These are phyloP conservation scores for Bathelium albidoporum DNA, from an alignment of 495 filamentous ascomycete genomes.

Conservation along the genomic window DNA sequence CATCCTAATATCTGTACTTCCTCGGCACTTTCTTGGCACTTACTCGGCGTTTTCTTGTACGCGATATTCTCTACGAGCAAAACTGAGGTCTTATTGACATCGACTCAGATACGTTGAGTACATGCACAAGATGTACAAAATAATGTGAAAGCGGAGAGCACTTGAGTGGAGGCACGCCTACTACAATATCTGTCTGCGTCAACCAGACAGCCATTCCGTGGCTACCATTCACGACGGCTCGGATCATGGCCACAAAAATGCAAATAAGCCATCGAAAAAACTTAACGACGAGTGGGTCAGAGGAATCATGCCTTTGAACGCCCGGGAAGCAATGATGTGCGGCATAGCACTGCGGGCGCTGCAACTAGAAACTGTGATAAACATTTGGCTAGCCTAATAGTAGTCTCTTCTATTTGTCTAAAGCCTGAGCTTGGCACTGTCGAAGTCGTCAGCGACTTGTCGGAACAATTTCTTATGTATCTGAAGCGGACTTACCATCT, in stretches of 20 bases:
- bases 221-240: not conserved
- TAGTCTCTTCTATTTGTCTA: slow-evolving; percentile 6
- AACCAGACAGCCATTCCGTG: not conserved
- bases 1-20: not conserved
- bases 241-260: not conserved
- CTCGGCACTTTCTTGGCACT: not conserved
- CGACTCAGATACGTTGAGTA: not conserved
- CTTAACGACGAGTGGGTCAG: not conserved
- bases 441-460: not conserved
- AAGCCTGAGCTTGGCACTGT: slow-evolving; percentile 6
- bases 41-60: not conserved
- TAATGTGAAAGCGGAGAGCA: not conserved
- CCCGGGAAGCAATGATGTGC: not conserved
- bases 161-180: slow-evolving; percentile 1
- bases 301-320: not conserved
- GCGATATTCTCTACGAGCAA: not conserved
- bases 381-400: slow-evolving; percentile 1
- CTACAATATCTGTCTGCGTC: not conserved
- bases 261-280: not conserved
- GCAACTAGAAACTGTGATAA: slow-evolving; percentile 5
- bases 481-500: slow-evolving; percentile 30
- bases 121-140: slow-evolving; percentile 5
- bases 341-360: not conserved
- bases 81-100: not conserved
- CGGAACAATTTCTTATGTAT: slow-evolving; percentile 26